Percentiles rank a stretch among this genome's conserved stretches.
Conservation (phyloP, 495 filamentous ascomycete genomes). For the Daldinia concentrica region DNA sequence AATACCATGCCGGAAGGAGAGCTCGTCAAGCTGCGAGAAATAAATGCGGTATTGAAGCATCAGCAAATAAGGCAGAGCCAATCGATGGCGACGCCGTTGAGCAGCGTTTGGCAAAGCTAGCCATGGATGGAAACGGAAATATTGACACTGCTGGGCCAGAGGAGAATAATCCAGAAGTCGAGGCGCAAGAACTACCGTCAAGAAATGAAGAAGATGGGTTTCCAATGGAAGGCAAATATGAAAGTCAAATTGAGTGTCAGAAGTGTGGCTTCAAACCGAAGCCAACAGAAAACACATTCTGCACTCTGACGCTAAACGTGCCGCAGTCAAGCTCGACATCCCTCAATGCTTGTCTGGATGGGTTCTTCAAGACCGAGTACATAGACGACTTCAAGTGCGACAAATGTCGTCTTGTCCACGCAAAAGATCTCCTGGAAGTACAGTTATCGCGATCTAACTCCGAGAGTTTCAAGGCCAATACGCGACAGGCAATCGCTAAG, state of each 20-base stretch:
- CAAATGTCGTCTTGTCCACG: slow-evolving; percentile 86
- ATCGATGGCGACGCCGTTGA: slow-evolving; percentile 39
- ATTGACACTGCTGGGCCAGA: slow-evolving; percentile 23
- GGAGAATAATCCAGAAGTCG: slow-evolving; percentile 23
- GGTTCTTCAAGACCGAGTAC: slow-evolving; percentile 90
- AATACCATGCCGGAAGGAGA: slow-evolving; percentile 84
- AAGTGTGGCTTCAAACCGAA: slow-evolving; percentile 90
- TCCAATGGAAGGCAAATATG: slow-evolving; percentile 83
- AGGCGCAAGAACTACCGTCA: slow-evolving; percentile 31
- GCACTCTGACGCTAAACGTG: slow-evolving; percentile 90
- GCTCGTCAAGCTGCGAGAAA: slow-evolving; percentile 64
- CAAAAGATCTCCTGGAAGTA: slow-evolving; percentile 52
- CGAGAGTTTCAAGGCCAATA: slow-evolving; percentile 57
- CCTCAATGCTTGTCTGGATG: slow-evolving; percentile 79
- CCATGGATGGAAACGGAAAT: slow-evolving; percentile 19
- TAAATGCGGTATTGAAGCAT: slow-evolving; percentile 8
- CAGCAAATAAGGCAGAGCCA: slow-evolving; percentile 16
- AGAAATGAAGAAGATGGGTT: slow-evolving; percentile 69
- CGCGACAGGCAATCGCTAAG: slow-evolving; percentile 57
- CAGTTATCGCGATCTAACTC: slow-evolving; percentile 53
- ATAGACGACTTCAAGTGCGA: slow-evolving; percentile 98
- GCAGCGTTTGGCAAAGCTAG: slow-evolving; percentile 38
- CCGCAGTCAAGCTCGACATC: slow-evolving; percentile 70
- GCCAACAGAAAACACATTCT: slow-evolving; percentile 82
- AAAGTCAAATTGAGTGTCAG: slow-evolving; percentile 92